These are phyloP conservation scores for Reutealis trisperma DNA, from an alignment of 345 rosid species.

Conservation along the genomic window DNA sequence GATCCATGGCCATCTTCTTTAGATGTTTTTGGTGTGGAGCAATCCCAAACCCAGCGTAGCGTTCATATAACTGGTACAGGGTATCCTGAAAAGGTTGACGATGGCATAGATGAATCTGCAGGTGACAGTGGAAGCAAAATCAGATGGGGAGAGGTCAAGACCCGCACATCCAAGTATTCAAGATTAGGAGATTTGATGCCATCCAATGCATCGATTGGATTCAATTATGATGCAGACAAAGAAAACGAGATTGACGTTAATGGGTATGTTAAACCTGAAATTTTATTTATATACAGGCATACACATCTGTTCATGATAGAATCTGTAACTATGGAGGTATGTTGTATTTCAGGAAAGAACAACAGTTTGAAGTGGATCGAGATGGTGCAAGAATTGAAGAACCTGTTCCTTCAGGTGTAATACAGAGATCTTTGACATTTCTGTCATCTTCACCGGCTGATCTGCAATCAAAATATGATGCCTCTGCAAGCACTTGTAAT, in stretches of 20 bases:
- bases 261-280: slow-evolving; percentile 44
- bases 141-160: slow-evolving; percentile 17
- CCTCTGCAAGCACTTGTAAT: slow-evolving; percentile 17
- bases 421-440: slow-evolving; percentile 23
- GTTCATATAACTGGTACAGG: slow-evolving; percentile 23
- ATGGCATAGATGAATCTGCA: neutral
- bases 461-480: slow-evolving; percentile 13
- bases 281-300: neutral
- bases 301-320: neutral
- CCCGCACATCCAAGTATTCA: slow-evolving; percentile 14
- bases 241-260: slow-evolving; percentile 29
- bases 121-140: slow-evolving; percentile 11
- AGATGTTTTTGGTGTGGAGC: neutral
- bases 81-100: slow-evolving; percentile 8
- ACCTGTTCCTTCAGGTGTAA: slow-evolving; percentile 23
- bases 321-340: slow-evolving; percentile 15
- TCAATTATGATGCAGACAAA: slow-evolving; percentile 27
- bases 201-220: slow-evolving; percentile 28
- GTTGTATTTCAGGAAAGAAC: slow-evolving; percentile 54
- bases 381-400: slow-evolving; percentile 23
- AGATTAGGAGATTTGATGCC: slow-evolving; percentile 30
- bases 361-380: slow-evolving; percentile 31
- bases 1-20: slow-evolving; percentile 18
- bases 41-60: slow-evolving; percentile 29
- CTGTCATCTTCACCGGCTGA: slow-evolving; percentile 14